A percentile compares a stretch with the other conserved stretches of the same genome.
Conservation (phyloP, 2,329 filamentous ascomycete species). For the Exophiala calicioides region DNA sequence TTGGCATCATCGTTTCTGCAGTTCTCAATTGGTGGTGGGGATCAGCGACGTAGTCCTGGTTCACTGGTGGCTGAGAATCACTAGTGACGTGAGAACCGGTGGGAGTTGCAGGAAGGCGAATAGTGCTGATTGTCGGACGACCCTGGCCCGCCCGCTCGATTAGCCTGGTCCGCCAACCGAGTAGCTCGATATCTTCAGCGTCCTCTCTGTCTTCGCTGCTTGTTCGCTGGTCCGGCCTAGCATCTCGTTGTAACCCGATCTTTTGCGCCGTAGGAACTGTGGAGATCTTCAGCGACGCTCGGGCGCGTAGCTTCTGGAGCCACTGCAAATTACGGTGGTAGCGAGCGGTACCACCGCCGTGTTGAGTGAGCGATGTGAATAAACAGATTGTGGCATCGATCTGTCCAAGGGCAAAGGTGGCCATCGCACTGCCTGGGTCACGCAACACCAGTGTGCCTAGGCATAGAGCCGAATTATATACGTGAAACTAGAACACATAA, state of each 20-base stretch:
- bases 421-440: conserved; percentile 12
- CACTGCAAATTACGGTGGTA: conserved; percentile 15
- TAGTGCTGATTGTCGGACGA: conserved; percentile 12
- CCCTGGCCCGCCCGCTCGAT: conserved; percentile 15
- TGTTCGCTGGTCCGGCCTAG: neutral
- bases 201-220: conserved; percentile 10
- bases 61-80: conserved; percentile 1
- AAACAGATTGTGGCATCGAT: conserved; percentile 13
- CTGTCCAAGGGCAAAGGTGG: conserved; percentile 13
- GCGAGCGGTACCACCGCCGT: conserved; percentile 8
- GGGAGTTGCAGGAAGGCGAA: conserved; percentile 5
- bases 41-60: neutral
- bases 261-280: neutral
- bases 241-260: neutral
- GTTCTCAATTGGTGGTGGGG: neutral
- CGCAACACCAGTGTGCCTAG: conserved; percentile 15
- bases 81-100: conserved; percentile 1
- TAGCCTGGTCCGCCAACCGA: conserved; percentile 19
- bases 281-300: conserved; percentile 13
- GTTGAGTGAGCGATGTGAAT: conserved; percentile 13
- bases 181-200: conserved; percentile 15
- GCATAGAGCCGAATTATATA: conserved; percentile 15
- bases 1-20: conserved; percentile 2
- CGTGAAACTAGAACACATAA: conserved; percentile 9
- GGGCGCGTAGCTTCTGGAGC: conserved; percentile 16